Base-by-base conservation (phyloP, 108 stramenopile genomes). In the Parietichytrium sp. region DNA sequence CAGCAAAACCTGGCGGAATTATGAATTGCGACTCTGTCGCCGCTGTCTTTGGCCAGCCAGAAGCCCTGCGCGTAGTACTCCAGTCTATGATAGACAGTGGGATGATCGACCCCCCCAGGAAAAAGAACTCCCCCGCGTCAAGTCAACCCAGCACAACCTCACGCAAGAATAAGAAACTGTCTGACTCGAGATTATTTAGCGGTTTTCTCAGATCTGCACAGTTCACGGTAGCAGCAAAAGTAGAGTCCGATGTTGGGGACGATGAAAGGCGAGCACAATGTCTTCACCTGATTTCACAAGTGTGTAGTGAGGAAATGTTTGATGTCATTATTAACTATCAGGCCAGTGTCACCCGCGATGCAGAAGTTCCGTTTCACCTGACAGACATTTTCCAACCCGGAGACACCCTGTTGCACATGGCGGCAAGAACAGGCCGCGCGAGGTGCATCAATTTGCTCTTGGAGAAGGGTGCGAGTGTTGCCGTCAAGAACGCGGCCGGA, bases 181-280 rank as follows among this genome's bases (percentile, higher is more conserved):
- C n/a, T n/a, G n/a, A n/a, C n/a, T n/a, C n/a, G n/a, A n/a, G n/a
- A n/a, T n/a, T n/a, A n/a, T n/a, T n/a, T n/a, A n/a, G n/a, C n/a
- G n/a, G n/a, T n/a, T n/a, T n/a, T n/a, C n/a, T n/a, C n/a, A n/a
- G n/a, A n/a, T n/a, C n/a, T n/a, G n/a, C n/a, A n/a, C n/a, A n/a
- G n/a, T n/a, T n/a, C n/a, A n/a, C n/a, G n/a, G 61, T 72, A 42
- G 61, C 61, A 33, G 42, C 61, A 10, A n/a, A 45, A n/a, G 61
- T 72, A 8, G 3, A 0, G 38, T 15, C 29, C 13, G 61, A 72
- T n/a, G 42, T 10, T 6, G 33, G n/a, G 3, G 38, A 72, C 10
- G 61, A 72, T 25, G 61, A 72, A 25, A 25, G 20, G 3, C 61
- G 61, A 31, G 61, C 61, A 27, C 38, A 72, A 38, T 45, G 36